A percentile compares a stretch with the other conserved stretches of the same genome.
Conservation (phyloP, 371 early-diverging fungal genomes). For the Mucor irregularis region DNA sequence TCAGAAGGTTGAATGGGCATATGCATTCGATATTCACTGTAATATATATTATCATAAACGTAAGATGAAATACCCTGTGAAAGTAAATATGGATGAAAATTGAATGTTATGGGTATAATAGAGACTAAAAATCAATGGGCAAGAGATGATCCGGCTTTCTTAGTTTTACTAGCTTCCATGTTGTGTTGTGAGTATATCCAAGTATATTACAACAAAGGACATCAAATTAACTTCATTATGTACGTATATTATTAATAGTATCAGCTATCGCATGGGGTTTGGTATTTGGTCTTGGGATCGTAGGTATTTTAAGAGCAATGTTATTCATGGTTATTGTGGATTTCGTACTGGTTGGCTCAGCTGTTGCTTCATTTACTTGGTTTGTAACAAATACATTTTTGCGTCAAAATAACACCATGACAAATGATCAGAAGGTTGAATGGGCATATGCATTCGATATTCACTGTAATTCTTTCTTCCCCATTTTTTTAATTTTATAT, state of each 20-base stretch:
- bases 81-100: neutral
- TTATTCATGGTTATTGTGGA: constrained; percentile 80
- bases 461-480: constrained; percentile 91
- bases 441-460: constrained; percentile 95
- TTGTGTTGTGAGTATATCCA: constrained; percentile 56
- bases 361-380: constrained; percentile 72
- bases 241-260: constrained; percentile 46
- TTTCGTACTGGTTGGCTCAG: constrained; percentile 70
- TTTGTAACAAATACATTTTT: constrained; percentile 77
- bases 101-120: constrained; percentile 29
- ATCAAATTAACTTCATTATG: neutral
- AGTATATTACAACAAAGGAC: neutral
- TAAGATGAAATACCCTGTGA: constrained; percentile 35
- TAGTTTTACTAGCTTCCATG: constrained; percentile 67
- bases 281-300: constrained; percentile 64
- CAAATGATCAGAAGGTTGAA: constrained; percentile 84
- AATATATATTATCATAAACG: constrained; percentile 92
- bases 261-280: constrained; percentile 79
- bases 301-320: constrained; percentile 68
- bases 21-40: constrained; percentile 92
- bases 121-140: constrained; percentile 97
- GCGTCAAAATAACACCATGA: constrained; percentile 63
- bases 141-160: constrained; percentile 91
- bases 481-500: constrained; percentile 77
- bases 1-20: constrained; percentile 90